Conservation (phyloP, 345 rosid genomes). For the Camelina laxa region DNA sequence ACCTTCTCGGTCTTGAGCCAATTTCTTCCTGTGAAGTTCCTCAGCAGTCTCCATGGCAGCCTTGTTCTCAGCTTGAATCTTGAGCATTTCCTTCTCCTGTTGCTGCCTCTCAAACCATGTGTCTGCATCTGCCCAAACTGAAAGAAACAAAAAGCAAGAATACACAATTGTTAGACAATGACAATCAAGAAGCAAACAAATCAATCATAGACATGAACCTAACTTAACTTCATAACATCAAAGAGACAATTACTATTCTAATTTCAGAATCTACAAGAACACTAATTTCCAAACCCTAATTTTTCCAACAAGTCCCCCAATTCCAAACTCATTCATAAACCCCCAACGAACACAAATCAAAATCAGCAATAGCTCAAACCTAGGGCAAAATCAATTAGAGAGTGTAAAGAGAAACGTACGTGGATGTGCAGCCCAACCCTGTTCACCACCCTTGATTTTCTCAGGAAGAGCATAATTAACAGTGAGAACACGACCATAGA, state of each 20-base stretch:
- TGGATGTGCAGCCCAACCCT: constrained; percentile 99
- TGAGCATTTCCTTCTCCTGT: constrained; percentile 87
- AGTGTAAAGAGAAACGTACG: constrained; percentile 54
- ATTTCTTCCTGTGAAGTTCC: constrained; percentile 85
- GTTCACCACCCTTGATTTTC: constrained; percentile 97
- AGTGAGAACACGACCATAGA: constrained; percentile 96
- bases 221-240: not conserved
- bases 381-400: not conserved
- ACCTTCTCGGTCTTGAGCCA: constrained; percentile 82
- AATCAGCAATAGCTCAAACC: not conserved
- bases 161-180: not conserved
- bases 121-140: constrained; percentile 99
- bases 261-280: too few relatives aligned
- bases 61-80: constrained; percentile 79
- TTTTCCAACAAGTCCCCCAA: too few relatives aligned
- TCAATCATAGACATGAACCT: not conserved
- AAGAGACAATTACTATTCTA: not conserved
- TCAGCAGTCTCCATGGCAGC: constrained; percentile 91
- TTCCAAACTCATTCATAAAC: not conserved
- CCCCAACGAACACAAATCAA: constrained; percentile 8
- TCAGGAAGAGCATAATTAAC: constrained; percentile 97
- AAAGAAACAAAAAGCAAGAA: not conserved
- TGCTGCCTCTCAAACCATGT: constrained; percentile 98
- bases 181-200: not conserved
- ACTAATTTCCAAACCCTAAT: too few relatives aligned